Evolutionary conservation across 768 basidiomycete species (phyloP).

Genomic region (Boletus tomentosulus): DNA sequence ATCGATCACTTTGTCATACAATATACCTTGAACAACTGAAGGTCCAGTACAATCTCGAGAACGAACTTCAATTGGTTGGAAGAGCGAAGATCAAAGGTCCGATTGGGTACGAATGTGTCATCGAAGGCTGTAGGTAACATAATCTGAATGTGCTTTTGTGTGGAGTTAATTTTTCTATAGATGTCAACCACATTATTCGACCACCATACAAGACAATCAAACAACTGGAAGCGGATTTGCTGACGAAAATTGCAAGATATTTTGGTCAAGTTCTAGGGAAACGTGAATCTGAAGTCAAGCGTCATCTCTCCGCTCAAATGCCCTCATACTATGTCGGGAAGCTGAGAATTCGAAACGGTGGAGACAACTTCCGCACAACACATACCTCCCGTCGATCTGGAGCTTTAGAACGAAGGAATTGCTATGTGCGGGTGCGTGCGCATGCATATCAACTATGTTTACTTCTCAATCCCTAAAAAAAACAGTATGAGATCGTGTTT

Average conservation of each 20-base stretch:
- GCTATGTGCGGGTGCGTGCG: neutral
- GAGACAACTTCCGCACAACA: neutral
- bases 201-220: neutral
- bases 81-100: neutral
- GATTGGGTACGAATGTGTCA: neutral
- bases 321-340: neutral
- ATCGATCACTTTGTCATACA: neutral
- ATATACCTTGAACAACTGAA: no score
- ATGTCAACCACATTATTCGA: constrained; percentile 11
- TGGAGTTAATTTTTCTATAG: neutral
- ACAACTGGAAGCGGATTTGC: neutral
- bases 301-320: neutral
- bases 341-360: neutral
- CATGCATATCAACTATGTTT: no score
- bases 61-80: no score
- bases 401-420: neutral
- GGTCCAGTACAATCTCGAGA: no score
- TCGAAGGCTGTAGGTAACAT: no score
- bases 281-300: neutral
- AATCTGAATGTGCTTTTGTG: no score
- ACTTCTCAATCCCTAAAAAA: no score
- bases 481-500: constrained; percentile 7
- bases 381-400: neutral
- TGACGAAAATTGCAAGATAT: neutral
- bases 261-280: neutral